Base-by-base conservation (phyloP, 495 filamentous ascomycete genomes). In the Penicillium bovifimosum region DNA sequence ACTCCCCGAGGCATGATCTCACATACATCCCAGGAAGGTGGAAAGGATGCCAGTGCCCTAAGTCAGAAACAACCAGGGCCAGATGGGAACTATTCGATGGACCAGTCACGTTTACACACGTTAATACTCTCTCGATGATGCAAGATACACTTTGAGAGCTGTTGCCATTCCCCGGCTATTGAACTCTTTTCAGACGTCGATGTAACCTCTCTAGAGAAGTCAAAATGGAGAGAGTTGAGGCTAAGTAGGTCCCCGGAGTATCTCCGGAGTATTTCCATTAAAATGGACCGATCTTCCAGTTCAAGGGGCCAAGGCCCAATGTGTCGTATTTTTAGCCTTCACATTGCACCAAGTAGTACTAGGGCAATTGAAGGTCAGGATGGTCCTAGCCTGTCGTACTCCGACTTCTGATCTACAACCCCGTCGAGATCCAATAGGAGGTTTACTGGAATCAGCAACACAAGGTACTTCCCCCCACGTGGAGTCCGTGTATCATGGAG, bases 311-410 rank as follows among this genome's bases (percentile, higher is more conserved):
- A 18, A 41, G 24, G 11, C 28, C 16, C 18, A 39, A 32, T 17
- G 13, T 27, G 38, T 41, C 48, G 42, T 42, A 50, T 50, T 50
- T 42, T 42, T 50, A 50, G 36, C 27, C 48, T 50, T 50, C 39
- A 34, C 13, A 50, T 27, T 34, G 38, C 13, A 26, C 18, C n/a
- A 32, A 50, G 28, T 33, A 14, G 36, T 32, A 42, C 31, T 17
- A 7, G 18, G 16, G 8, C 26, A 50, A 9, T 6, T n/a, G 36
- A 17, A 7, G 10, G 16, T 27, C 13, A 14, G 11, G 18, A 17
- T 27, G 42, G 38, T 28, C 28, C 29, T 50, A 38, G n/a, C 5
- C 14, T 42, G 10, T 29, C 27, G 29, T 42, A 8, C 5, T 24
- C 27, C 32, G 13, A 29, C 13, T 26, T 6, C 6, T 13, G 18